These are phyloP conservation scores for Puccinia horiana DNA, from an alignment of 1,284 basidiomycete genomes.

Conservation along the genomic window DNA sequence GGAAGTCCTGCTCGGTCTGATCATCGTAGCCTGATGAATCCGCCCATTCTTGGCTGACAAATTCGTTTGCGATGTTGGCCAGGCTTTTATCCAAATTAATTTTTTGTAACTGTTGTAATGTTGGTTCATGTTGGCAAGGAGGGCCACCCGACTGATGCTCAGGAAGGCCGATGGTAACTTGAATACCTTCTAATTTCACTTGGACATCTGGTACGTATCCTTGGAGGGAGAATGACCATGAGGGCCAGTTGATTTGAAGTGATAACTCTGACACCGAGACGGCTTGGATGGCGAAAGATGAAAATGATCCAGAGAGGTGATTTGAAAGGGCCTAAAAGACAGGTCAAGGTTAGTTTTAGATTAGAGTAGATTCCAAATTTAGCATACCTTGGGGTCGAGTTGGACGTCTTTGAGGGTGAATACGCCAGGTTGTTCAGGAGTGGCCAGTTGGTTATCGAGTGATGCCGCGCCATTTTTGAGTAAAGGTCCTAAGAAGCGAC, in stretches of 20 bases:
- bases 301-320: neutral
- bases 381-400: slow-evolving; percentile 27
- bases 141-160: neutral
- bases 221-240: slow-evolving; percentile 44
- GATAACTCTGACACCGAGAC: slow-evolving; percentile 33
- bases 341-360: slow-evolving; percentile 7
- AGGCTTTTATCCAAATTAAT: slow-evolving; percentile 40
- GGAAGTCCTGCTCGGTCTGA: slow-evolving; percentile 27
- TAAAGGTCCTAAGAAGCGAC: slow-evolving; percentile 40
- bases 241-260: slow-evolving; percentile 45
- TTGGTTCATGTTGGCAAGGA: neutral
- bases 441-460: slow-evolving; percentile 15
- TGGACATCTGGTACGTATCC: slow-evolving; percentile 46
- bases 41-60: slow-evolving; percentile 32
- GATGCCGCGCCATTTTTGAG: slow-evolving; percentile 41
- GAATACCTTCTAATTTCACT: slow-evolving; percentile 7
- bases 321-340: neutral
- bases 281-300: neutral
- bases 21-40: slow-evolving; percentile 20
- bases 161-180: slow-evolving; percentile 27
- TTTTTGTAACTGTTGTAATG: neutral
- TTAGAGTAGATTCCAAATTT: neutral
- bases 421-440: slow-evolving; percentile 16
- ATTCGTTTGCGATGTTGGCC: slow-evolving; percentile 40
- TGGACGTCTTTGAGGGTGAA: slow-evolving; percentile 40